These are phyloP conservation scores for Juncus effusus DNA, from an alignment of 176 grass and related monocot genomes.

Conservation along the genomic window DNA sequence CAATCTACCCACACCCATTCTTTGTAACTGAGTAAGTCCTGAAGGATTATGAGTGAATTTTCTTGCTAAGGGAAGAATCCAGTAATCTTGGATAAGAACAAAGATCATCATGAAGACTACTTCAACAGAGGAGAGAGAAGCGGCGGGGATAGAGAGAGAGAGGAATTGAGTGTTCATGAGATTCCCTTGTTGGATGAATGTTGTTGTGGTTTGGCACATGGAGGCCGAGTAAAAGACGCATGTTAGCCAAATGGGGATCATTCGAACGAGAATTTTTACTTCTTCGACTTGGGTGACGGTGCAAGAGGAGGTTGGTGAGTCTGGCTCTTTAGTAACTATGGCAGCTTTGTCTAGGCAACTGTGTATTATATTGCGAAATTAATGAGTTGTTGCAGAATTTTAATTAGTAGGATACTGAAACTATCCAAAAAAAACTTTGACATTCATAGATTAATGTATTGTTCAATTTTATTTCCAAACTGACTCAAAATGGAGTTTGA, in stretches of 20 bases:
- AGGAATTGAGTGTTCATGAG: slow-evolving; percentile 56
- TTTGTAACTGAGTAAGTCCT: slow-evolving; percentile 66
- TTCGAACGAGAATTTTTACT: slow-evolving; percentile 77
- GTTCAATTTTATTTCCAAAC: too few relatives aligned
- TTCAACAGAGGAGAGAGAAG: slow-evolving; percentile 58
- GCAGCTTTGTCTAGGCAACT: slow-evolving; percentile 80
- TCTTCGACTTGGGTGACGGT: slow-evolving; percentile 82
- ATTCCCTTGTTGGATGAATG: slow-evolving; percentile 81
- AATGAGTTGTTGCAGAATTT: slow-evolving; percentile 13
- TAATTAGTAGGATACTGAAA: background rate
- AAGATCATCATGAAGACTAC: slow-evolving; percentile 68
- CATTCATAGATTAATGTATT: too few relatives aligned
- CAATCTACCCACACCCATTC: slow-evolving; percentile 64
- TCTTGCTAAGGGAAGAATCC: slow-evolving; percentile 47
- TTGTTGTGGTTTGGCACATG: slow-evolving; percentile 61
- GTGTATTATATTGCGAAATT: slow-evolving; percentile 5
- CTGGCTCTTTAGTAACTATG: slow-evolving; percentile 25
- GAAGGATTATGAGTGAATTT: slow-evolving; percentile 39
- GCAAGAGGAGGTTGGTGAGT: slow-evolving; percentile 32
- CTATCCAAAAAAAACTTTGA: too few relatives aligned
- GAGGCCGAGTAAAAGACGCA: slow-evolving; percentile 60
- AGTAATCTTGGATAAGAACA: slow-evolving; percentile 54
- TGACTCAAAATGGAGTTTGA: too few relatives aligned
- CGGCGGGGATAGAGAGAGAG: slow-evolving; percentile 67
- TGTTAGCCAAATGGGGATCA: slow-evolving; percentile 78